A percentile compares a stretch with the other conserved stretches of the same genome.
Conservation (phyloP, 1,284 basidiomycete species). For the Ceratobasidium sp. region DNA sequence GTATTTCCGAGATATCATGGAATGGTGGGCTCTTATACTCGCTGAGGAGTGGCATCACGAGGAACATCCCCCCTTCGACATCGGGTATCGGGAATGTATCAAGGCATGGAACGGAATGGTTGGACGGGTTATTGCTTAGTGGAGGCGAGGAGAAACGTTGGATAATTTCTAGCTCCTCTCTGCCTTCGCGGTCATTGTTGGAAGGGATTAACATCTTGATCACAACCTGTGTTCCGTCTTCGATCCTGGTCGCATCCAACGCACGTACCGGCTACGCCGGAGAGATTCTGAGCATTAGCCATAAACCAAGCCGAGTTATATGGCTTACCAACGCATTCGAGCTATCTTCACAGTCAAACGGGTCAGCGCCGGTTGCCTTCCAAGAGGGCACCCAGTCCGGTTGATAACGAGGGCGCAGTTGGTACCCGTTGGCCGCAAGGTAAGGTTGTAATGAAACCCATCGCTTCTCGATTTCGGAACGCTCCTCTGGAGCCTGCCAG, state of each 20-base stretch:
- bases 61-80: not conserved
- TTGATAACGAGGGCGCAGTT: not conserved
- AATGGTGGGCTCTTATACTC: not conserved
- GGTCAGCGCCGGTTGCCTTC: not conserved
- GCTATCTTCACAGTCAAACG: constrained; percentile 10
- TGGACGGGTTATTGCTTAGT: not conserved
- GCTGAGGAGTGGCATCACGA: not conserved
- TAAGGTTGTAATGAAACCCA: constrained; percentile 5
- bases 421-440: not conserved
- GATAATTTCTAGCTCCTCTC: not conserved
- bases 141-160: not conserved
- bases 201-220: constrained; percentile 7
- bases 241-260: not conserved
- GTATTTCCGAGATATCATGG: not conserved
- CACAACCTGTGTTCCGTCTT: constrained; percentile 3
- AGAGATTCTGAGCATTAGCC: too few relatives aligned
- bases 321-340: not conserved
- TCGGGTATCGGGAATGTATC: constrained; percentile 10
- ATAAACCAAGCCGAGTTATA: too few relatives aligned
- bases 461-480: not conserved
- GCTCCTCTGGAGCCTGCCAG: too few relatives aligned
- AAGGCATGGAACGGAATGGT: not conserved
- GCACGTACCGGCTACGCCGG: not conserved
- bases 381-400: constrained; percentile 8
- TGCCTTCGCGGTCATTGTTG: not conserved